Percentiles rank a stretch among this genome's conserved stretches.
Conservation (phyloP, 2,329 filamentous ascomycete genomes). For the Cladosporium velox region DNA sequence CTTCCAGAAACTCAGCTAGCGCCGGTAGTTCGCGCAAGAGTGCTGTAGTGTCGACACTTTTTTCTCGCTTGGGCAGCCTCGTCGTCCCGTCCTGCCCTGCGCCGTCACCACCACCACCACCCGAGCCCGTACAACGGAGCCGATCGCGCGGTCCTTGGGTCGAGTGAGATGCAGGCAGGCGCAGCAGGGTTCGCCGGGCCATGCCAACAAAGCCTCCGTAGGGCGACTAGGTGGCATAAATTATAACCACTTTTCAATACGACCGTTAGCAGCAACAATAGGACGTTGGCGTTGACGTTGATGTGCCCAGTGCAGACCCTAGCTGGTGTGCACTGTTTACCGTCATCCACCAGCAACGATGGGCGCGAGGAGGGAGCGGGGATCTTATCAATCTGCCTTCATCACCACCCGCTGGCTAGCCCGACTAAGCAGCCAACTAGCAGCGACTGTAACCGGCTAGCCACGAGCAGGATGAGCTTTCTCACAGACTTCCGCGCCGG, state of each 20-base stretch:
- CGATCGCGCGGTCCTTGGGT: neutral
- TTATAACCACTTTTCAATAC: neutral
- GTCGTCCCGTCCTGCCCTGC: neutral
- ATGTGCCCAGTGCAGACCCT: neutral
- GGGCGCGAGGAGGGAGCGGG: neutral
- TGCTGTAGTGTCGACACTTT: neutral
- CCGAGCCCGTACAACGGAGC: neutral
- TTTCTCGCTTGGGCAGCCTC: neutral
- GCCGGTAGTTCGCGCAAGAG: constrained; percentile 9
- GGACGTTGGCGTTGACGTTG: neutral
- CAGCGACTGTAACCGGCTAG: neutral
- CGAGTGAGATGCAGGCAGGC: neutral
- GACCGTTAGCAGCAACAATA: neutral
- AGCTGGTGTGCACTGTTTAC: neutral
- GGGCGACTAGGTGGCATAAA: neutral
- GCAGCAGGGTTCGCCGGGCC: neutral
- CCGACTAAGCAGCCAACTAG: neutral
- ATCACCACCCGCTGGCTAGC: neutral
- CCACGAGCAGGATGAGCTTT: constrained; percentile 5
- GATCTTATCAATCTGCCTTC: neutral
- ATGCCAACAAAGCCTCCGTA: neutral
- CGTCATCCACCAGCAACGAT: neutral
- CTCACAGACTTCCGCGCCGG: constrained; percentile 1
- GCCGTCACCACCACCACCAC: neutral
- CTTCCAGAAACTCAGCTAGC: constrained; percentile 11